Evolutionary conservation across 495 filamentous ascomycete species (phyloP).

Genomic region (Bryoglossum gracile): DNA sequence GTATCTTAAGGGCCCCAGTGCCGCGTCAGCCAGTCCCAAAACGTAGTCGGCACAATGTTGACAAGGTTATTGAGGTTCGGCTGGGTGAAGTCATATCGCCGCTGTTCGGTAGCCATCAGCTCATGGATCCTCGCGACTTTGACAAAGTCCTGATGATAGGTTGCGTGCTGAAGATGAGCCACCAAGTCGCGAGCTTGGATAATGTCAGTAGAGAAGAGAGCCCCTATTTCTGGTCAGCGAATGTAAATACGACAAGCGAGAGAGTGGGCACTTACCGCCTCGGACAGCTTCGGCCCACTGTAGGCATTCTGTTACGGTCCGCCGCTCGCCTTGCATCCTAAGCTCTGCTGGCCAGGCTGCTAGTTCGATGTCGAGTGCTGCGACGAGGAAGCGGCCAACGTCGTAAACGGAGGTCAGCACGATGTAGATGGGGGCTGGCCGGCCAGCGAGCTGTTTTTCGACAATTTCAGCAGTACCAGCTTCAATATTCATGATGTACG

Average conservation of each 20-base stretch:
- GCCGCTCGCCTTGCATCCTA: constrained; percentile 53
- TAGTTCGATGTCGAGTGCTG: constrained; percentile 51
- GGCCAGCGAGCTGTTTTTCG: constrained; percentile 38
- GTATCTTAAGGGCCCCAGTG: constrained; percentile 24
- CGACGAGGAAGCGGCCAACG: constrained; percentile 57
- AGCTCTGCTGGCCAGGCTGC: constrained; percentile 60
- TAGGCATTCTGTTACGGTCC: constrained; percentile 47
- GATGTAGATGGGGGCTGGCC: constrained; percentile 49
- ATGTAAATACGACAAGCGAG: too few species aligned
- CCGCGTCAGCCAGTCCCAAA: constrained; percentile 36
- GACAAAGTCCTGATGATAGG: constrained; percentile 15
- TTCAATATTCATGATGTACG: constrained; percentile 56
- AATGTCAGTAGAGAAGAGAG: constrained; percentile 8
- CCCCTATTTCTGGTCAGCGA: constrained; percentile 3
- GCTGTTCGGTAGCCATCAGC: constrained; percentile 42
- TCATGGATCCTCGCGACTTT: constrained; percentile 25
- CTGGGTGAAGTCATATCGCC: constrained; percentile 38
- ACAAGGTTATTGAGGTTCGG: constrained; percentile 36
- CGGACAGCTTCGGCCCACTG: constrained; percentile 16
- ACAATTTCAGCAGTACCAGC: constrained; percentile 51
- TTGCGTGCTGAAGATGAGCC: constrained; percentile 20
- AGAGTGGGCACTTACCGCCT: constrained; percentile 15
- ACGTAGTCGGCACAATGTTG: constrained; percentile 31
- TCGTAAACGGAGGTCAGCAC: constrained; percentile 52
- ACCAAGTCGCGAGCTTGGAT: constrained; percentile 18